Percentiles rank a stretch among this genome's conserved stretches.
phyloP scores from a whole-genome alignment of 1,284 basidiomycete genomes.

The Calocybe gambosa region DNA sequence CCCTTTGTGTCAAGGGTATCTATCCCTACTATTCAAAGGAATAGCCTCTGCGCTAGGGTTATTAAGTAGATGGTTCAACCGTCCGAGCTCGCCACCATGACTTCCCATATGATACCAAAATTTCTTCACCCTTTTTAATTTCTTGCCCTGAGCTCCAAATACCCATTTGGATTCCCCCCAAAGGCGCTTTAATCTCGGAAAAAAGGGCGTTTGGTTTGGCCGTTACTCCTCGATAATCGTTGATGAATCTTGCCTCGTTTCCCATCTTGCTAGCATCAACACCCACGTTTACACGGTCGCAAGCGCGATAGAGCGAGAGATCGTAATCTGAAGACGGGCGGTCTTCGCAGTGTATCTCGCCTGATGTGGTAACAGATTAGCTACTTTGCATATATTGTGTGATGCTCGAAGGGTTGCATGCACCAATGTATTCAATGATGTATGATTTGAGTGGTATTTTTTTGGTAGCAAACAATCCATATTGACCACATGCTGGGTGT shows the following conservation, averaged over 20 bases:
- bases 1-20: background rate
- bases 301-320: constrained; percentile 64
- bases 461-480: constrained; percentile 72
- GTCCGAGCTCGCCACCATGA: constrained; percentile 71
- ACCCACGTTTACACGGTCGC: constrained; percentile 51
- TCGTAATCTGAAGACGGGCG: constrained; percentile 79
- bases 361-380: constrained; percentile 19
- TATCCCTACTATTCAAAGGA: background rate
- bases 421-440: constrained; percentile 76
- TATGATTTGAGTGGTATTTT: constrained; percentile 63
- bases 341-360: constrained; percentile 76
- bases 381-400: background rate
- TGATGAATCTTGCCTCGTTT: constrained; percentile 84
- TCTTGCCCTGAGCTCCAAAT: constrained; percentile 54
- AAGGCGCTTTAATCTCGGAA: constrained; percentile 44
- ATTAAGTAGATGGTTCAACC: constrained; percentile 6
- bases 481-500: constrained; percentile 81
- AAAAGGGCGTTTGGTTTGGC: constrained; percentile 73
- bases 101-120: constrained; percentile 90
- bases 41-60: background rate
- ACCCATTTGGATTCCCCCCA: constrained; percentile 73
- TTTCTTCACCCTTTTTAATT: constrained; percentile 79
- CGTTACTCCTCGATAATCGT: constrained; percentile 77
- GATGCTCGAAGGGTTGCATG: background rate
- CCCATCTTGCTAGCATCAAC: constrained; percentile 73